Conservation (phyloP, 2,329 filamentous ascomycete genomes). For the Colletotrichum gigasporum region DNA sequence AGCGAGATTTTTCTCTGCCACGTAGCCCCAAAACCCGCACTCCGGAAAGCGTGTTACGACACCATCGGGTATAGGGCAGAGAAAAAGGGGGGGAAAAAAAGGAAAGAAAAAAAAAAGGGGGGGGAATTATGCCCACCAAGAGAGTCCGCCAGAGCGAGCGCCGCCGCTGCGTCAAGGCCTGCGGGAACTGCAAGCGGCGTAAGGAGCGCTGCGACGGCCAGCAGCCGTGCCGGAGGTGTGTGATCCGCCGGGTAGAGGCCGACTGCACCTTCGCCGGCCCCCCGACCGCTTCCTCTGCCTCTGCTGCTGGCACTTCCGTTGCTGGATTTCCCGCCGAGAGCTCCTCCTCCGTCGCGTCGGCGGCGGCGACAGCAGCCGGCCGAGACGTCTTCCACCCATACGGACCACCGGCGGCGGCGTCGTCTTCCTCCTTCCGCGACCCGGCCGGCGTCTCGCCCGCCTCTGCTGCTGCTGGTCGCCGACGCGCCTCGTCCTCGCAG, state of each 20-base stretch:
- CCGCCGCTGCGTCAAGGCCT: constrained; percentile 39
- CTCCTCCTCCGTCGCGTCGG: background rate
- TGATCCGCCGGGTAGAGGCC: constrained; percentile 33
- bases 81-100: background rate
- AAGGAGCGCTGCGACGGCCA: constrained; percentile 42
- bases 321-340: background rate
- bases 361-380: background rate
- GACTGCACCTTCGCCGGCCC: constrained; percentile 34
- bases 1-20: background rate
- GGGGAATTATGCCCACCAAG: constrained; percentile 33
- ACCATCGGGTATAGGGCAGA: too few relatives aligned
- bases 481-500: constrained; percentile 3
- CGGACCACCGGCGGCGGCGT: background rate
- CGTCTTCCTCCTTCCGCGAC: constrained; percentile 6
- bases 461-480: too few relatives aligned
- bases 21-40: background rate
- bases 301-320: background rate
- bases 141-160: constrained; percentile 35
- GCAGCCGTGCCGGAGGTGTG: constrained; percentile 39
- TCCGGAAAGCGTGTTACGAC: too few relatives aligned
- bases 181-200: constrained; percentile 39
- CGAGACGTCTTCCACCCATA: constrained; percentile 9
- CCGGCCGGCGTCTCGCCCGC: background rate
- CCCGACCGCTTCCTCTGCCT: background rate
- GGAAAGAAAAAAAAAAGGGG: background rate